These are phyloP conservation scores for Wickerhamiella infanticola DNA, from an alignment of 1,139 yeast genomes.

Conservation along the genomic window DNA sequence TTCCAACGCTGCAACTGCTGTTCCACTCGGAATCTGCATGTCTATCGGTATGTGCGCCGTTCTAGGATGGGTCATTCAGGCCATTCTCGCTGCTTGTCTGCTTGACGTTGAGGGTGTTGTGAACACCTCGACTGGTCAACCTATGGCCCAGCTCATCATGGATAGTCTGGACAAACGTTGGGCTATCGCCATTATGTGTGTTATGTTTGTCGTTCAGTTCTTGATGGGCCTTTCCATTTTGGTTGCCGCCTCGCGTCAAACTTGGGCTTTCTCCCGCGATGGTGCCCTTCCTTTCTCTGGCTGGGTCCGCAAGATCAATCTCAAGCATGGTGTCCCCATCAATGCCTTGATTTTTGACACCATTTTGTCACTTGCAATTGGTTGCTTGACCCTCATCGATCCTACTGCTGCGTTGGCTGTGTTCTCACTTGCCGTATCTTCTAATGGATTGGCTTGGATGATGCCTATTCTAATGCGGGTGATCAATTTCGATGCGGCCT, in stretches of 20 bases:
- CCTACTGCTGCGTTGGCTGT: conserved; percentile 43
- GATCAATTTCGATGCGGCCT: conserved; percentile 28
- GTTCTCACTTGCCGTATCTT: conserved; percentile 40
- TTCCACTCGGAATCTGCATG: conserved; percentile 46
- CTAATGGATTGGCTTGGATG: conserved; percentile 43
- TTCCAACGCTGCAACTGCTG: conserved; percentile 49
- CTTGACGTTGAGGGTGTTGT: conserved; percentile 27
- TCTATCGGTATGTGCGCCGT: conserved; percentile 45
- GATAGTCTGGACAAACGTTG: conserved; percentile 55
- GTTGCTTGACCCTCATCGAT: conserved; percentile 41
- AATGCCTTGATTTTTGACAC: conserved; percentile 42
- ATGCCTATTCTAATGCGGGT: conserved; percentile 36
- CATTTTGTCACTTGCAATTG: conserved; percentile 32
- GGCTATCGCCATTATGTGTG: conserved; percentile 30
- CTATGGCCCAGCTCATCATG: conserved; percentile 44
- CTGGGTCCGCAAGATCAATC: conserved; percentile 26
- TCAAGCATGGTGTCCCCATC: conserved; percentile 37
- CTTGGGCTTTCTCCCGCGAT: conserved; percentile 80
- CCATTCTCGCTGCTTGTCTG: conserved; percentile 25
- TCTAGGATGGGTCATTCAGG: conserved; percentile 39
- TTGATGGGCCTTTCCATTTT: conserved; percentile 54
- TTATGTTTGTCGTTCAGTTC: conserved; percentile 22
- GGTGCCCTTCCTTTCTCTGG: conserved; percentile 60
- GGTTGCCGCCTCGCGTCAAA: conserved; percentile 75
- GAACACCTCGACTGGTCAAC: conserved; percentile 37